Evolutionary conservation across 2,329 filamentous ascomycete genomes (phyloP), one percentile per base, ranked within the genome.

Genomic region (Thelonectria rubi): DNA sequence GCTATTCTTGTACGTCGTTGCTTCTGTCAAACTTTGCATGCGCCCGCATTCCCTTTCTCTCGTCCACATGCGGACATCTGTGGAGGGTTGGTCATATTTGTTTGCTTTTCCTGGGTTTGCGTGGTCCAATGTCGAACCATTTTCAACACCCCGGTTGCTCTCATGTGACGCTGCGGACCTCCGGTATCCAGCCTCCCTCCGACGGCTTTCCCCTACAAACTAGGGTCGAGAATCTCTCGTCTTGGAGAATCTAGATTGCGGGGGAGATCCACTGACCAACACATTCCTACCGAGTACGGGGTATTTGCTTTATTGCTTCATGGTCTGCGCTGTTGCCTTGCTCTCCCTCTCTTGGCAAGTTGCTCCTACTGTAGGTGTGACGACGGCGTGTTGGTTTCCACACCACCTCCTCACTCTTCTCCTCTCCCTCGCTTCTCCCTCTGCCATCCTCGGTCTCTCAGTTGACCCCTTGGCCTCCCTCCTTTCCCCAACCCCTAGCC

Each of bases 171-270:
- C 54, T 42, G 39, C 50, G 32, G n/a, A 5, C 34, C 48, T 58
- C 62, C 50, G 57, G 52, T 34, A 34, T 57, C 46, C 54, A 42
- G 39, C 7, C 30, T 26, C 2, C 21, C 40, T 48, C 51, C 46
- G 54, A 32, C 46, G 37, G 24, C 14, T 32, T 51, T 37, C 21
- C 42, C 17, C 32, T 48, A 40, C 48, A 26, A 21, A 17, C 40
- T 26, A 37, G 39, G 42, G 39, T 30, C 45, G 14, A 49, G 42
- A 56, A 39, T 55, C 39, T 59, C 37, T 37, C 8, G n/a, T 40
- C 20, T 47, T 51, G 52, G 26, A 46, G 34, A 60, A 63, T 65
- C 57, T 66, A 71, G 62, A 69, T 66, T 69, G 55, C 58, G 64
- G 67, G 67, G 65, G 32, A 61, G 57, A 60, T 60, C 52, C 45